Conservation (phyloP, 371 early-diverging fungal species). For the Mortierella sp. region DNA sequence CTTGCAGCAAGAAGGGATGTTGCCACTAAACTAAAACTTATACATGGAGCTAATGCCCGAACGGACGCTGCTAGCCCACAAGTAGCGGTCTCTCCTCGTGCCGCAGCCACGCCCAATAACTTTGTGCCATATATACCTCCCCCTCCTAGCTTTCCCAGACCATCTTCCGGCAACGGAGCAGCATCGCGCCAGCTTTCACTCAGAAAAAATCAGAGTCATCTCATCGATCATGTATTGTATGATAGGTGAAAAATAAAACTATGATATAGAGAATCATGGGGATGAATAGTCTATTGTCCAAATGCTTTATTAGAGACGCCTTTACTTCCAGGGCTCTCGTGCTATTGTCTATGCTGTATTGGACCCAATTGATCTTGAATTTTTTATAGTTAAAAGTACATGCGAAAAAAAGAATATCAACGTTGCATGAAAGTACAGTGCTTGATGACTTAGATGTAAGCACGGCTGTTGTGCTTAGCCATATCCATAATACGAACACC, state of each 20-base stretch:
- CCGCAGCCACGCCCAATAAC: not conserved
- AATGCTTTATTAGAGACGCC: slow-evolving; percentile 8
- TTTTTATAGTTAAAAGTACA: slow-evolving; percentile 35
- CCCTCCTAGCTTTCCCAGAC: not conserved
- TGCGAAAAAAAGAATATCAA: slow-evolving; percentile 25
- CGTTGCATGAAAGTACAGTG: not conserved
- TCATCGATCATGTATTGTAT: slow-evolving; percentile 38
- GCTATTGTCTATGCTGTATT: slow-evolving; percentile 9
- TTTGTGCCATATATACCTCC: slow-evolving; percentile 8
- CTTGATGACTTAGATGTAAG: slow-evolving; percentile 43
- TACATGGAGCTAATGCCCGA: slow-evolving; percentile 12
- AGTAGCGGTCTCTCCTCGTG: not conserved
- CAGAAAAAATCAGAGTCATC: slow-evolving; percentile 46
- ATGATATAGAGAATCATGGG: no score
- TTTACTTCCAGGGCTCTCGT: not conserved
- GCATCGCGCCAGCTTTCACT: slow-evolving; percentile 25
- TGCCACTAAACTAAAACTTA: slow-evolving; percentile 37
- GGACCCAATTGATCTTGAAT: not conserved
- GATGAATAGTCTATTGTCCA: not conserved
- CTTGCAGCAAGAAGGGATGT: slow-evolving; percentile 29
- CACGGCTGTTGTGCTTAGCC: slow-evolving; percentile 77
- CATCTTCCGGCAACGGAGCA: not conserved
- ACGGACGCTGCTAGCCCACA: not conserved
- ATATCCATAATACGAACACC: slow-evolving; percentile 95
- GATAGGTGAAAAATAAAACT: slow-evolving; percentile 12